Conservation (phyloP, 495 filamentous ascomycete species). For the Penicillium paradoxum region DNA sequence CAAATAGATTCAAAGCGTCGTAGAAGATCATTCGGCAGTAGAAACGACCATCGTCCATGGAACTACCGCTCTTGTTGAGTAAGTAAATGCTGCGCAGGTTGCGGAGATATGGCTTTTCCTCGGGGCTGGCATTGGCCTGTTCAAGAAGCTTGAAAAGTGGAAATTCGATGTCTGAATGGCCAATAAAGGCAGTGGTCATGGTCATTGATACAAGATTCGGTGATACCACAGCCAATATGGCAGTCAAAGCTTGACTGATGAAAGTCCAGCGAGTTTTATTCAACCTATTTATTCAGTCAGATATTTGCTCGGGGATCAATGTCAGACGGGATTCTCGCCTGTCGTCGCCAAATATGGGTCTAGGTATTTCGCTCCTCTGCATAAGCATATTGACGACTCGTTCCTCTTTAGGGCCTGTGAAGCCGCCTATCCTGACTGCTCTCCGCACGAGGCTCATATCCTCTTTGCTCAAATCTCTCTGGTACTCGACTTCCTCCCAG, state of each 20-base stretch:
- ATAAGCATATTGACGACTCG: slow-evolving; percentile 21
- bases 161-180: not conserved
- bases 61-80: not conserved
- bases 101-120: slow-evolving; percentile 15
- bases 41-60: slow-evolving; percentile 12
- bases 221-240: slow-evolving; percentile 23
- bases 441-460: slow-evolving; percentile 12
- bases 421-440: slow-evolving; percentile 16
- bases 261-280: slow-evolving; percentile 3
- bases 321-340: not conserved
- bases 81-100: slow-evolving; percentile 22
- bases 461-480: slow-evolving; percentile 12
- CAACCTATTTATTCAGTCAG: not conserved
- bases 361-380: slow-evolving; percentile 9
- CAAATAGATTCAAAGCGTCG: slow-evolving; percentile 7
- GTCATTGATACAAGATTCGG: slow-evolving; percentile 21
- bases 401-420: slow-evolving; percentile 10
- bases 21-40: slow-evolving; percentile 12
- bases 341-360: not conserved
- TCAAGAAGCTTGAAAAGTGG: slow-evolving; percentile 18
- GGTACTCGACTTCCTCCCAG: not conserved
- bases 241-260: slow-evolving; percentile 22
- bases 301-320: not conserved
- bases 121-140: slow-evolving; percentile 5
- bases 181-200: slow-evolving; percentile 9